Percentiles rank a stretch among this genome's conserved stretches.
phyloP scores from a whole-genome alignment of 345 rosid species.

The Boechera retrofracta region DNA sequence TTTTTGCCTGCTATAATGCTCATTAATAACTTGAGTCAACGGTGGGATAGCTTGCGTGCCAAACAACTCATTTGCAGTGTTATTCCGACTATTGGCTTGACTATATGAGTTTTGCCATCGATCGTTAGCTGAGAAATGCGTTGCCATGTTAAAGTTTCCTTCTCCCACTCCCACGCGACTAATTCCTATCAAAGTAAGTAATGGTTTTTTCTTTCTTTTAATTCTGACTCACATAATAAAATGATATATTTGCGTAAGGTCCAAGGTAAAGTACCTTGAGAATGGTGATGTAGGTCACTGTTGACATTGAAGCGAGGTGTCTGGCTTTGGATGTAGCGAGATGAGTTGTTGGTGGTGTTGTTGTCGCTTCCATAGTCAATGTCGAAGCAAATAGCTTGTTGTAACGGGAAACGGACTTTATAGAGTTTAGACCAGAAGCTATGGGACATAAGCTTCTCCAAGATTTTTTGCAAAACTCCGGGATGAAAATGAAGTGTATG shows the following conservation, averaged over 20 bases:
- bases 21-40: background rate
- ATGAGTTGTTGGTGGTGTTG: background rate
- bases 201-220: background rate
- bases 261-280: slow-evolving; percentile 19
- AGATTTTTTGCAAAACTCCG: slow-evolving; percentile 54
- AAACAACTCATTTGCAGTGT: background rate
- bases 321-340: background rate
- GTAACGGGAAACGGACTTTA: slow-evolving; percentile 47
- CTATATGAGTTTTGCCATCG: slow-evolving; percentile 22
- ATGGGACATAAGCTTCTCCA: slow-evolving; percentile 55
- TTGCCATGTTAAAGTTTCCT: background rate
- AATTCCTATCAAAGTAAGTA: slow-evolving; percentile 7
- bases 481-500: slow-evolving; percentile 56
- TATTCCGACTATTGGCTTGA: background rate
- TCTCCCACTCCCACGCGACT: slow-evolving; percentile 4
- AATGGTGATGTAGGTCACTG: background rate
- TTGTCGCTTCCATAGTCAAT: background rate
- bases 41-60: slow-evolving; percentile 9
- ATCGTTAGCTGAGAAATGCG: background rate
- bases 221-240: background rate
- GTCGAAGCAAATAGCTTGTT: slow-evolving; percentile 39
- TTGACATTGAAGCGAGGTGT: background rate
- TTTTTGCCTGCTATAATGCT: background rate
- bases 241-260: slow-evolving; percentile 1
- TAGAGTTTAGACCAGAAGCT: slow-evolving; percentile 41